Evolutionary conservation across 2,329 filamentous ascomycete genomes (phyloP).

Genomic region (Aspergillus pseudoviridinutans): DNA sequence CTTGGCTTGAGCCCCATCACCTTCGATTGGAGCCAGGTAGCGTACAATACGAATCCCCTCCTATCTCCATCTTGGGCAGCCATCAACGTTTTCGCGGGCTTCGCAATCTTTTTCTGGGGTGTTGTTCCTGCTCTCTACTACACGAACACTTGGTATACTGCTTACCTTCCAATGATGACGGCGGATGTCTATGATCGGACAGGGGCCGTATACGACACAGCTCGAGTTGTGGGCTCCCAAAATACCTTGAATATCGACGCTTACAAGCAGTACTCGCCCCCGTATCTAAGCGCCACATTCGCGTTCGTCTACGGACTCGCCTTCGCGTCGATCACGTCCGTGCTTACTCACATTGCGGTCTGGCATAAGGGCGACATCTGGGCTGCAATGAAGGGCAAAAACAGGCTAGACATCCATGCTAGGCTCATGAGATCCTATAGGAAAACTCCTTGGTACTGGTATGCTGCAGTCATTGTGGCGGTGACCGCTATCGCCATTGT

Average conservation of each 20-base stretch:
- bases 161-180: constrained; percentile 58
- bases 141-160: constrained; percentile 50
- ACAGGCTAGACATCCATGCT: constrained; percentile 40
- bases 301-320: constrained; percentile 53
- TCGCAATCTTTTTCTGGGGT: constrained; percentile 23
- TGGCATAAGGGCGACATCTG: constrained; percentile 29
- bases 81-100: constrained; percentile 30
- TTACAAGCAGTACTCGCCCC: constrained; percentile 61
- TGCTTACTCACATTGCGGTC: constrained; percentile 27
- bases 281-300: constrained; percentile 59
- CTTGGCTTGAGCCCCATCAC: constrained; percentile 28
- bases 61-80: constrained; percentile 28
- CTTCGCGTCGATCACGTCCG: constrained; percentile 60
- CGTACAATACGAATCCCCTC: constrained; percentile 33
- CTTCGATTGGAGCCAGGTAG: constrained; percentile 33
- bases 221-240: constrained; percentile 50
- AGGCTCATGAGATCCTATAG: constrained; percentile 39
- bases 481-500: constrained; percentile 27
- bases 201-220: constrained; percentile 55
- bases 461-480: constrained; percentile 32
- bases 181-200: constrained; percentile 59
- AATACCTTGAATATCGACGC: constrained; percentile 56
- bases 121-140: constrained; percentile 35
- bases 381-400: constrained; percentile 29
- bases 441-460: constrained; percentile 43